Evolutionary conservation across 345 rosid genomes (phyloP).

Genomic region (Citrus medica): DNA sequence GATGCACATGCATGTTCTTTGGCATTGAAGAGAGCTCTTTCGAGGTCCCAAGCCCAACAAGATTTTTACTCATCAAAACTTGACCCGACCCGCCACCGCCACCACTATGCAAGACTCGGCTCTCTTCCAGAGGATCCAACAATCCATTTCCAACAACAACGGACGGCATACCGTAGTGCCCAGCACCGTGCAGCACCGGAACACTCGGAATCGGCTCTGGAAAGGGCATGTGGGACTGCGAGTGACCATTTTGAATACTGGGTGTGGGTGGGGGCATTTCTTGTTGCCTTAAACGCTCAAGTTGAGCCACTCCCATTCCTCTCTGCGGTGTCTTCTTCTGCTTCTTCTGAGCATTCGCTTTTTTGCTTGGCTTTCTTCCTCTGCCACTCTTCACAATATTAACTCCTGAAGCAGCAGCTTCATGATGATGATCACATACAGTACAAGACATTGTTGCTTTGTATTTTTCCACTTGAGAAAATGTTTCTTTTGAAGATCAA

Average conservation of each 20-base stretch:
- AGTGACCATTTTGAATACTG: too few relatives aligned
- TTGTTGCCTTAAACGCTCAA: too few relatives aligned
- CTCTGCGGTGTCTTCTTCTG: too few relatives aligned
- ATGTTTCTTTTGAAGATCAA: neutral
- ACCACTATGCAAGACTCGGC: conserved; percentile 10
- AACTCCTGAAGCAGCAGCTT: too few relatives aligned
- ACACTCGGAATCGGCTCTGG: neutral
- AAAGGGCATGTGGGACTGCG: too few relatives aligned
- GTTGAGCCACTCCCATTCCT: too few relatives aligned
- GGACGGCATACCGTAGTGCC: conserved; percentile 15
- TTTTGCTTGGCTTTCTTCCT: too few relatives aligned
- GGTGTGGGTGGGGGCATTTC: too few relatives aligned
- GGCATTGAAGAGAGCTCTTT: conserved; percentile 92
- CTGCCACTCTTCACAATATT: too few relatives aligned
- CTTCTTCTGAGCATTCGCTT: too few relatives aligned
- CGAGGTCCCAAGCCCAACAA: conserved; percentile 45
- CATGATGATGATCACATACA: neutral
- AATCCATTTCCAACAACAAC: conserved; percentile 20
- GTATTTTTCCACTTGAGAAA: neutral
- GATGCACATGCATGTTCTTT: conserved; percentile 22
- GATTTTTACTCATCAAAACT: conserved; percentile 23
- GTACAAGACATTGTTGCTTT: neutral
- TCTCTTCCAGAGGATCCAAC: conserved; percentile 21
- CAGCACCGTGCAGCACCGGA: conserved; percentile 38
- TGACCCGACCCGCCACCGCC: conserved; percentile 38